Percentiles rank a stretch among this genome's conserved stretches.
These are phyloP conservation scores for Apiotrichum gracile DNA, from an alignment of 1,284 basidiomycete species.

Conservation along the genomic window DNA sequence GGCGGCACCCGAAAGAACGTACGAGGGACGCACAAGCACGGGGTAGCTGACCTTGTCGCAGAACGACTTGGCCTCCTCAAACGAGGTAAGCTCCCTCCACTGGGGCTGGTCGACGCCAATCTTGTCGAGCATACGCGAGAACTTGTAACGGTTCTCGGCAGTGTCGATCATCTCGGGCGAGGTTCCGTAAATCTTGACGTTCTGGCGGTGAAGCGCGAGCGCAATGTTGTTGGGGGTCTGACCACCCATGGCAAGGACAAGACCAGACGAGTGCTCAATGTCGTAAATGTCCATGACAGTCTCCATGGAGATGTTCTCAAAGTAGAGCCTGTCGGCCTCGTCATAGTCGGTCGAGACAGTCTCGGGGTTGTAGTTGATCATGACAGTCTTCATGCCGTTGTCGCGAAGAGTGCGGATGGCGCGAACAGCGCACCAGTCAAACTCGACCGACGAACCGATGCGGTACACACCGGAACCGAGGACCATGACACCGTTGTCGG, in stretches of 20 bases:
- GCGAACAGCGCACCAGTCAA: slow-evolving; percentile 99
- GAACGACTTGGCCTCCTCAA: slow-evolving; percentile 80
- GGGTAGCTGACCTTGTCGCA: slow-evolving; percentile 90
- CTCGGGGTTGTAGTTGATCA: slow-evolving; percentile 99
- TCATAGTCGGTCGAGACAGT: slow-evolving; percentile 99
- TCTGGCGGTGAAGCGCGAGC: slow-evolving; percentile 84
- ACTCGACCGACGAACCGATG: slow-evolving; percentile 97
- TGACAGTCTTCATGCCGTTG: slow-evolving; percentile 90
- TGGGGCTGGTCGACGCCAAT: slow-evolving; percentile 95
- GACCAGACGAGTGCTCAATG: slow-evolving; percentile 76
- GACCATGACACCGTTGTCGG: slow-evolving; percentile 92
- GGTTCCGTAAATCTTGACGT: slow-evolving; percentile 96
- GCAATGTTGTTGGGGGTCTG: slow-evolving; percentile 99
- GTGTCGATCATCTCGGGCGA: slow-evolving; percentile 99
- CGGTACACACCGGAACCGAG: slow-evolving; percentile 97
- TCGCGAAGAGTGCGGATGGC: slow-evolving; percentile 92
- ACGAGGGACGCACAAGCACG: slow-evolving; percentile 93
- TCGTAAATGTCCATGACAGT: slow-evolving; percentile 97
- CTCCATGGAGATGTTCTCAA: slow-evolving; percentile 96
- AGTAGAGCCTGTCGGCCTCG: slow-evolving; percentile 96
- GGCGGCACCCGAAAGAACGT: slow-evolving; percentile 94
- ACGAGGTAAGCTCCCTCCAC: slow-evolving; percentile 94
- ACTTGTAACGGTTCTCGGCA: slow-evolving; percentile 98
- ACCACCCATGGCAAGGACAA: slow-evolving; percentile 96
- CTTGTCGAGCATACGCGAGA: slow-evolving; percentile 93